These are phyloP conservation scores for Talaromyces sp. DNA, from an alignment of 2,329 filamentous ascomycete genomes.

Conservation along the genomic window DNA sequence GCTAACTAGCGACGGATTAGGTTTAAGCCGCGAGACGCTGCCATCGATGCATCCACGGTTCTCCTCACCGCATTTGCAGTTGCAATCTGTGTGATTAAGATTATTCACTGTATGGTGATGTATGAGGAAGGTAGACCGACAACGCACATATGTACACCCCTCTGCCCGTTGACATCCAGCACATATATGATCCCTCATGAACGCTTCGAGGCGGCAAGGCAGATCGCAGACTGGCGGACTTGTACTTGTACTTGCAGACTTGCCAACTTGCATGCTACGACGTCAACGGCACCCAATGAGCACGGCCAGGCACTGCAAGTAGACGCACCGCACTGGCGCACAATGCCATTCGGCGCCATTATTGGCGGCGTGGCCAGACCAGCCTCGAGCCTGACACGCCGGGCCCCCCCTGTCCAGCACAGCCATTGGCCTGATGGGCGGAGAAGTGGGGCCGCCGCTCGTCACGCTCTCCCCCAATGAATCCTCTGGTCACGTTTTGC, in stretches of 20 bases:
- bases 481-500: background rate
- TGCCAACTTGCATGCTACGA: background rate
- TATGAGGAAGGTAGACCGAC: too few relatives aligned
- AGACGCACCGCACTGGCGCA: background rate
- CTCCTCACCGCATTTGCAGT: background rate
- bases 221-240: background rate
- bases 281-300: background rate
- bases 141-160: too few relatives aligned
- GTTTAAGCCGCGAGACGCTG: background rate
- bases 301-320: background rate
- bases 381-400: background rate
- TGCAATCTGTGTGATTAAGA: too few relatives aligned
- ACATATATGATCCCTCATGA: background rate
- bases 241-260: background rate
- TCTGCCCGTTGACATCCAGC: too few relatives aligned
- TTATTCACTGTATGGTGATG: too few relatives aligned
- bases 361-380: background rate
- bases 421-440: background rate
- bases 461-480: background rate
- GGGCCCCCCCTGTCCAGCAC: background rate
- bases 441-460: background rate
- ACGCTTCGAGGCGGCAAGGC: background rate
- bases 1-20: background rate
- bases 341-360: background rate
- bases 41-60: background rate